A percentile compares a stretch with the other conserved stretches of the same genome.
phyloP scores from a whole-genome alignment of 208 protist species.

The Trypanosoma mega region DNA sequence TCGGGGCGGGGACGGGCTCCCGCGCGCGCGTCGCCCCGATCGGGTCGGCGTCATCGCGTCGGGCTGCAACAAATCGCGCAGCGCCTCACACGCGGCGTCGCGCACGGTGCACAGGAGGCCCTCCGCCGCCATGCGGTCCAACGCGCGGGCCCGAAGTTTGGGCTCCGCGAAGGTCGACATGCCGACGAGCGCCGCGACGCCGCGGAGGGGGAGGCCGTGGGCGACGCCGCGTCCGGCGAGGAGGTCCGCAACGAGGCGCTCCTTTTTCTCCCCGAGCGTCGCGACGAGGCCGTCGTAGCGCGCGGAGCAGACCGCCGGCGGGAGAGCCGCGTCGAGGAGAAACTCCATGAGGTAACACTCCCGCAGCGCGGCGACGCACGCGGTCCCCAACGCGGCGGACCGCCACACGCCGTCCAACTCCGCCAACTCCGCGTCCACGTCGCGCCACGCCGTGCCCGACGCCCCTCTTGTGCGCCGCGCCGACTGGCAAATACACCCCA shows the following conservation, averaged over 20 bases:
- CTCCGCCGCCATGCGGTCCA: conserved; percentile 72
- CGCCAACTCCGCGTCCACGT: conserved; percentile 55
- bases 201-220: conserved; percentile 48
- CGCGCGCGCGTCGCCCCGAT: background rate
- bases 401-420: conserved; percentile 32
- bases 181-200: conserved; percentile 50
- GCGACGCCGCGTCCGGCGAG: conserved; percentile 58
- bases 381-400: conserved; percentile 6
- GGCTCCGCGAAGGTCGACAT: conserved; percentile 72
- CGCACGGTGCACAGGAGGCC: conserved; percentile 59
- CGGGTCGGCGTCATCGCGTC: background rate
- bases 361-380: conserved; percentile 26
- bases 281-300: conserved; percentile 76
- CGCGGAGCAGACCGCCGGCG: conserved; percentile 83
- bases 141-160: conserved; percentile 52
- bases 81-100: conserved; percentile 30
- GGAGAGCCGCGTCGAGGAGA: conserved; percentile 84
- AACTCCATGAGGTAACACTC: conserved; percentile 84
- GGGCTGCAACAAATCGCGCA: background rate
- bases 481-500: conserved; percentile 69
- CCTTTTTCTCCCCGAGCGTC: conserved; percentile 66
- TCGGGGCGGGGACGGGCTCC: background rate
- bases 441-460: conserved; percentile 25
- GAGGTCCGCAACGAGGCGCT: conserved; percentile 60
- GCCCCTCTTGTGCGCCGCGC: conserved; percentile 50